Evolutionary conservation across 805 yeast species (phyloP), one percentile per base, ranked within the genome.

Genomic region (Peterozyma xylosa): DNA sequence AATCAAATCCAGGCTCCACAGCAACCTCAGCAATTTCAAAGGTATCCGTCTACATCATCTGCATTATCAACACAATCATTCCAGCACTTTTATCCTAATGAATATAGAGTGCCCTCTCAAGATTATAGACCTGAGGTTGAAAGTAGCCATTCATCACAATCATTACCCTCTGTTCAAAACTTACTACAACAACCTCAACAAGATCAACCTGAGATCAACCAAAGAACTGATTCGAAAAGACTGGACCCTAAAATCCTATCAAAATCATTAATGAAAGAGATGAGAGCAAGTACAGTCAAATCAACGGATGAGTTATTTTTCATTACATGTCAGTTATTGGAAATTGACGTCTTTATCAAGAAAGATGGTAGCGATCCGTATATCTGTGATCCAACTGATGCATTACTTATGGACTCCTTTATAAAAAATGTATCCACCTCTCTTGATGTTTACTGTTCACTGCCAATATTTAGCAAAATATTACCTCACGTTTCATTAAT

Each of bases 301-400:
- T 33, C 42, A 2, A 39, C 44, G 5, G 42, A 40, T 15, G 15
- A 41, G 2, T 30, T 16, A 30, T 45, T 41, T 27, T 9, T 27
- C 33, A 37, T 18, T 27, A 33, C 41, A 9, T 45, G 44, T 37
- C 34, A 41, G 15, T 9, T 37, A 17, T 32, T 45, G 15, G 47
- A 45, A 34, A 14, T 45, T 10, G 44, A 41, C 17, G 37, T 36
- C 30, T 13, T 32, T 32, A 35, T 3, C 2, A 36, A 33, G 9
- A 30, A 15, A 9, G 33, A 46, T 39, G 49, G 49, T 10, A 45
- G 42, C 14, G 45, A 48, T 33, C 49, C 49, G 5, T 46, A 27
- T 41, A 37, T 44, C 9, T 48, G 51, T 39, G 46, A 41, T 37
- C 46, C 46, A 11, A 33, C 42, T 18, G 51, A 48, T 30, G 30